A percentile compares a stretch with the other conserved stretches of the same genome.
These are phyloP conservation scores for Aquilaria malaccensis DNA, from an alignment of 345 rosid genomes.

Conservation along the genomic window DNA sequence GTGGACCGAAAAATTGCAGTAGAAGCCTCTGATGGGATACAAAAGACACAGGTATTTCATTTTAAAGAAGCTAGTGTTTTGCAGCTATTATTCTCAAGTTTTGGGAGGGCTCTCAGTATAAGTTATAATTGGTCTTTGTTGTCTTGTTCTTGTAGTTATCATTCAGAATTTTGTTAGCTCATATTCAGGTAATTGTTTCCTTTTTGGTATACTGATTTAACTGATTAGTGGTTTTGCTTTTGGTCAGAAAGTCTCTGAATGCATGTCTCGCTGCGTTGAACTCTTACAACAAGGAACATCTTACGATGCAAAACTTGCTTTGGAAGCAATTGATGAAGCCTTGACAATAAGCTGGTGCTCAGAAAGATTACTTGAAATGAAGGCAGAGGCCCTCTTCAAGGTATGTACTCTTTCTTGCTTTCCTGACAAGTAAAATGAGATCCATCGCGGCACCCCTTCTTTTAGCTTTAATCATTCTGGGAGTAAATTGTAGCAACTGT, in stretches of 20 bases:
- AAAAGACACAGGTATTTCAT: conserved; percentile 59
- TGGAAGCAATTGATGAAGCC: conserved; percentile 65
- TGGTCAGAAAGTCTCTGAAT: conserved; percentile 71
- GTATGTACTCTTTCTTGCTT: conserved; percentile 29
- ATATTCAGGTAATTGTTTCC: no score
- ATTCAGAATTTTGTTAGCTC: no score
- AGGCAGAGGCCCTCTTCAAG: conserved; percentile 74
- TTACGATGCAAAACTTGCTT: conserved; percentile 45
- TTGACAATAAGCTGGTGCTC: conserved; percentile 53
- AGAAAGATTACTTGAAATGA: conserved; percentile 78
- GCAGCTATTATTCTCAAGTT: background rate
- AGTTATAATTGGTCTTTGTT: no score
- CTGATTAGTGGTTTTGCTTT: conserved; percentile 20
- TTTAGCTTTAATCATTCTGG: conserved; percentile 4
- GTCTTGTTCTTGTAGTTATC: no score
- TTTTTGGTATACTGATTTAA: background rate
- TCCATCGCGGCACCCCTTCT: background rate
- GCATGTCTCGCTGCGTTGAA: conserved; percentile 43
- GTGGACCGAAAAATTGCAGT: conserved; percentile 65
- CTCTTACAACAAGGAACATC: conserved; percentile 42
- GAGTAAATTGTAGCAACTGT: conserved; percentile 12
- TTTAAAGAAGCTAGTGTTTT: background rate
- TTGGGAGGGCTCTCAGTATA: no score
- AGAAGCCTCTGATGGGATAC: conserved; percentile 87
- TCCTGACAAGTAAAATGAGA: background rate